Evolutionary conservation across 148 eudicot species (phyloP).

Genomic region (Chenopodium album): DNA sequence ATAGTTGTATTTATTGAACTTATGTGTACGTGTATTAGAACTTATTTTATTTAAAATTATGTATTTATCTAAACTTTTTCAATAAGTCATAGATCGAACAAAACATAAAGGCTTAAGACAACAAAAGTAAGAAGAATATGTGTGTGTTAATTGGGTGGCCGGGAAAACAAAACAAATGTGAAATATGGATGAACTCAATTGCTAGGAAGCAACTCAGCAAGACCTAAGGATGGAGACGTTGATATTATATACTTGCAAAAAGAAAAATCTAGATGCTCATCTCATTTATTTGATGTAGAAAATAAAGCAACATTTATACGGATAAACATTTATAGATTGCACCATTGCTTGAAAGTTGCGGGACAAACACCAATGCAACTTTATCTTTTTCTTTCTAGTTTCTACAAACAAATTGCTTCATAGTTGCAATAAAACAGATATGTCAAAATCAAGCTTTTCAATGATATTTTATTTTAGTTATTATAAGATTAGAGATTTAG

Average conservation of each 20-base stretch:
- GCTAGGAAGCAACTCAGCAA: background rate
- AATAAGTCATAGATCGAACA: too few species aligned
- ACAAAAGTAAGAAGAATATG: too few species aligned
- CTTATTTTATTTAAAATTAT: too few species aligned
- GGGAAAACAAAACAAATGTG: too few species aligned
- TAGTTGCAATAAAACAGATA: background rate
- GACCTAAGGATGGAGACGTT: background rate
- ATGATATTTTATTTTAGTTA: background rate
- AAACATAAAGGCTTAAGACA: too few species aligned
- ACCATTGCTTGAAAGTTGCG: constrained; percentile 6
- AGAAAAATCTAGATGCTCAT: background rate
- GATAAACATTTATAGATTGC: constrained; percentile 5
- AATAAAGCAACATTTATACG: background rate
- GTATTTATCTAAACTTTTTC: too few species aligned
- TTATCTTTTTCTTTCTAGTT: background rate
- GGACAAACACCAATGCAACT: constrained; percentile 14
- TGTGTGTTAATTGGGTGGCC: too few species aligned
- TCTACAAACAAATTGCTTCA: background rate
- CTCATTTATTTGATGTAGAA: background rate
- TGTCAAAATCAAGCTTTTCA: constrained; percentile 23
- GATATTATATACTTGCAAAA: background rate
- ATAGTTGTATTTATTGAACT: too few species aligned
- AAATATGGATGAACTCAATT: background rate
- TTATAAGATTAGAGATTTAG: background rate
- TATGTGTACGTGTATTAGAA: too few species aligned